Evolutionary conservation across 2,329 filamentous ascomycete species (phyloP).

Genomic region (Sarocladium strictum): DNA sequence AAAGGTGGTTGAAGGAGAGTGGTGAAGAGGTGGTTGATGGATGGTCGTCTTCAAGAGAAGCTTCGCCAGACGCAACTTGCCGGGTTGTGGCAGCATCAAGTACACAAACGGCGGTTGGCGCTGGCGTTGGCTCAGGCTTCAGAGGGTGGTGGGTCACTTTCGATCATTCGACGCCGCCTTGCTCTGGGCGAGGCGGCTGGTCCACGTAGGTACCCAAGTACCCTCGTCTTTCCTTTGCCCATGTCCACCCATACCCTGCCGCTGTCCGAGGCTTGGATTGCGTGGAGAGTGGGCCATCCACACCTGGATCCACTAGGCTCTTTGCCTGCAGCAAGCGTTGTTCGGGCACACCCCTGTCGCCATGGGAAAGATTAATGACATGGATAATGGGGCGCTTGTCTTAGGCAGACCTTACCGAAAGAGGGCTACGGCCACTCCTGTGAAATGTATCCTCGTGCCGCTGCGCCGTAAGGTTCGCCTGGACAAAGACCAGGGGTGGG

Average conservation of each 20-base stretch:
- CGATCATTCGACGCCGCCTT: constrained; percentile 8
- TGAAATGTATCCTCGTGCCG: constrained; percentile 34
- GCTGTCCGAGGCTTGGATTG: constrained; percentile 28
- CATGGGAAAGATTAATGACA: constrained; percentile 28
- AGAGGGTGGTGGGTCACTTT: background rate
- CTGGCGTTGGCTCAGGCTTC: constrained; percentile 8
- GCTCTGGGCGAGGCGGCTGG: constrained; percentile 12
- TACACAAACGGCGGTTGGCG: constrained; percentile 16
- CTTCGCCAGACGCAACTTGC: background rate
- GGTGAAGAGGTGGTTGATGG: constrained; percentile 23
- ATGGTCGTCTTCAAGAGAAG: constrained; percentile 10
- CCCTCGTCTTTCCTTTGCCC: background rate
- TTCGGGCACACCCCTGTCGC: constrained; percentile 22
- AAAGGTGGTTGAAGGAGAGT: constrained; percentile 31
- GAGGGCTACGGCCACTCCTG: constrained; percentile 32
- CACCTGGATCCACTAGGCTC: constrained; percentile 23
- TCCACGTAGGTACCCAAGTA: constrained; percentile 8
- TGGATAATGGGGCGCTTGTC: constrained; percentile 22
- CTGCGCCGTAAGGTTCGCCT: constrained; percentile 28
- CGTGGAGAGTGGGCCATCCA: constrained; percentile 26
- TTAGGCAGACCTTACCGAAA: constrained; percentile 20
- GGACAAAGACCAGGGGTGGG: constrained; percentile 17
- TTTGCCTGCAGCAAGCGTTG: background rate
- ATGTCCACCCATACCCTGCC: constrained; percentile 14
- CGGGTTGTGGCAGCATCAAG: constrained; percentile 17